A percentile compares a stretch with the other conserved stretches of the same genome.
Conservation (phyloP, 148 eudicot genomes). For the Pouteria glomerata region DNA sequence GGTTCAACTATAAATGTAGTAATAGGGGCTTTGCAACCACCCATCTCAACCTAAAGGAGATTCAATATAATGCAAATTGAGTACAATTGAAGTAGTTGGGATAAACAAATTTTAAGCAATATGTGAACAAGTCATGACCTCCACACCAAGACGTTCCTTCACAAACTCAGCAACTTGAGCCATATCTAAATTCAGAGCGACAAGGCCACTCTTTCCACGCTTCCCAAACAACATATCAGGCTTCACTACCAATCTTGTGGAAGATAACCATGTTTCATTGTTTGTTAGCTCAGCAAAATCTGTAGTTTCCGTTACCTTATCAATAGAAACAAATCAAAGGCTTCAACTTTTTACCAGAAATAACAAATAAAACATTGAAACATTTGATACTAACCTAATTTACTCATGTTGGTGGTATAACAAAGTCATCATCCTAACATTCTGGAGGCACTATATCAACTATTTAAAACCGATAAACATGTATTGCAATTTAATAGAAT, state of each 20-base stretch:
- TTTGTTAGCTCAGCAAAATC: conserved; percentile 50
- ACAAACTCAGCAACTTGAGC: conserved; percentile 77
- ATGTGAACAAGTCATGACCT: conserved; percentile 26
- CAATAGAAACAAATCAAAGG: neutral
- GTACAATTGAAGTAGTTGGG: neutral
- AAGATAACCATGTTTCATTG: conserved; percentile 64
- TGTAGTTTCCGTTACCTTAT: conserved; percentile 54
- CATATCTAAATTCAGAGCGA: conserved; percentile 62
- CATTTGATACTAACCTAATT: neutral
- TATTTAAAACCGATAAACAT: neutral
- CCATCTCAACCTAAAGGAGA: conserved; percentile 58
- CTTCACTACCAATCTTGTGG: conserved; percentile 63
- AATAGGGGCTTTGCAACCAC: conserved; percentile 79
- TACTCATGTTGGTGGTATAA: neutral
- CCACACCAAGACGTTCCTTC: conserved; percentile 58
- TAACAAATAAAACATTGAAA: too few species aligned
- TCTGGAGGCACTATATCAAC: neutral
- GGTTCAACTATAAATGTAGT: conserved; percentile 84
- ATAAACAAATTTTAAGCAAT: neutral
- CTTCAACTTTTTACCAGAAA: too few species aligned
- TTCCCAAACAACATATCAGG: conserved; percentile 84
- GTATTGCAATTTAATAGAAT: neutral
- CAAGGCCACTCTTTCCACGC: conserved; percentile 84
- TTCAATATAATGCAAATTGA: neutral
- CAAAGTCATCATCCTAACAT: neutral